A percentile compares a stretch with the other conserved stretches of the same genome.
phyloP scores from a whole-genome alignment of 352 stramenopile genomes.

The Globisporangium okanoganense region DNA sequence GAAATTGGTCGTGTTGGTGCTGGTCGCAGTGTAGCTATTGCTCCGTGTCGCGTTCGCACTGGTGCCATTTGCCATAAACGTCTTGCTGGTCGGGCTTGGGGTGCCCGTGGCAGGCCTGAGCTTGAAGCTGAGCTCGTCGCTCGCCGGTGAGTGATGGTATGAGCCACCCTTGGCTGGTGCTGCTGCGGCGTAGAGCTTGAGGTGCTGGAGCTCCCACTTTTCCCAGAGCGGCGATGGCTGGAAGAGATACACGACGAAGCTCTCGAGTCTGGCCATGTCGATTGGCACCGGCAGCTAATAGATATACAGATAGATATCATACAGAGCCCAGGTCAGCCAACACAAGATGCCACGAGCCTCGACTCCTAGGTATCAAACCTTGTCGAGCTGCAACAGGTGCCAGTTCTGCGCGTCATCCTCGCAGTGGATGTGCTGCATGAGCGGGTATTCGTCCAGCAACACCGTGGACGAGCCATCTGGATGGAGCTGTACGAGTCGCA shows the following conservation, averaged over 20 bases:
- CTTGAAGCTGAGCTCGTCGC: background rate
- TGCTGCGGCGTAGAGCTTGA: conserved; percentile 36
- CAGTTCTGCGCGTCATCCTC: conserved; percentile 73
- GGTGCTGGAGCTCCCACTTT: conserved; percentile 46
- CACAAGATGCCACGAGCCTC: background rate
- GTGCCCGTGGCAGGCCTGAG: background rate
- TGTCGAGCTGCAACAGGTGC: conserved; percentile 52
- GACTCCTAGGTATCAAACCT: conserved; percentile 19
- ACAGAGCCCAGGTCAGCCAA: background rate
- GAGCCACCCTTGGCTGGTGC: background rate
- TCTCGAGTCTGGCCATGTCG: conserved; percentile 34
- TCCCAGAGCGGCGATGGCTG: conserved; percentile 60
- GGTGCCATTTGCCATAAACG: background rate
- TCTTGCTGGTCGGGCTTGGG: background rate
- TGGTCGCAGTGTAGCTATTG: background rate
- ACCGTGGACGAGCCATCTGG: conserved; percentile 35
- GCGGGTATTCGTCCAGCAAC: conserved; percentile 30
- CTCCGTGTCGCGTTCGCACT: background rate
- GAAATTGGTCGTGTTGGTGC: background rate
- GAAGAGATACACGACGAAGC: conserved; percentile 48
- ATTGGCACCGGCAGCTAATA: conserved; percentile 9
- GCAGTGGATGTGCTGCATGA: conserved; percentile 58
- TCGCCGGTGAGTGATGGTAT: background rate
- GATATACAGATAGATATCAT: background rate
- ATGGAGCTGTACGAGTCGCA: conserved; percentile 52